phyloP scores from a whole-genome alignment of 106 monocot genomes.

The Dendrobium nobile region DNA sequence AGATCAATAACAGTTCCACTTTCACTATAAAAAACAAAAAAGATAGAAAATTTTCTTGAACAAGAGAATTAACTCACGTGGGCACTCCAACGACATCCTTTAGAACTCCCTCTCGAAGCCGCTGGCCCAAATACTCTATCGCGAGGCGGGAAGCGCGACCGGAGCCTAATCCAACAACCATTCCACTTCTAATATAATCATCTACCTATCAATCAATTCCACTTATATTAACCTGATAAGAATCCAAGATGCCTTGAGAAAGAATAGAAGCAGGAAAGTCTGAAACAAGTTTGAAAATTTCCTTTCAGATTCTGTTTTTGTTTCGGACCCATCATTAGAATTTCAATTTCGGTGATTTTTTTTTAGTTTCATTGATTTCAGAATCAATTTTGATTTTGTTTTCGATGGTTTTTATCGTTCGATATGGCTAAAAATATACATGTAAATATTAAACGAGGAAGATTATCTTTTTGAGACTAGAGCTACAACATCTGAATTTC shows the following conservation, averaged over 20 bases:
- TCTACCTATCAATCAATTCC: constrained; percentile 34
- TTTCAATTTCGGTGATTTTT: too few relatives aligned
- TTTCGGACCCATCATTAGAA: too few relatives aligned
- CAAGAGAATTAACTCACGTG: constrained; percentile 27
- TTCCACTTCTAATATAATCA: constrained; percentile 47
- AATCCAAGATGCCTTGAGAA: not conserved
- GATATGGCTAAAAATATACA: too few relatives aligned
- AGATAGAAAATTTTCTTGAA: not conserved
- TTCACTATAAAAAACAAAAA: too few relatives aligned
- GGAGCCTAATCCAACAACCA: constrained; percentile 71
- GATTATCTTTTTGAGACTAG: too few relatives aligned
- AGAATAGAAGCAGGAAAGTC: not conserved
- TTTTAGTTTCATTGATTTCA: too few relatives aligned
- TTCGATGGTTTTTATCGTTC: too few relatives aligned
- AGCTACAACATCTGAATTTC: too few relatives aligned
- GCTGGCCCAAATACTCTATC: constrained; percentile 48
- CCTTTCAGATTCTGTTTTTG: too few relatives aligned
- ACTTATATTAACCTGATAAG: not conserved
- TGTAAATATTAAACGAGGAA: too few relatives aligned
- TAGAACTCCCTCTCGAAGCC: constrained; percentile 37
- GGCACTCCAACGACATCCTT: constrained; percentile 50
- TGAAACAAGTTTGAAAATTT: not conserved
- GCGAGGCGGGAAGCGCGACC: constrained; percentile 51
- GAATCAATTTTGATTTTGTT: too few relatives aligned
- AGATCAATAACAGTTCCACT: too few relatives aligned